phyloP scores from a whole-genome alignment of 1,284 basidiomycete genomes.

The Apiotrichum mycotoxinovorans region DNA sequence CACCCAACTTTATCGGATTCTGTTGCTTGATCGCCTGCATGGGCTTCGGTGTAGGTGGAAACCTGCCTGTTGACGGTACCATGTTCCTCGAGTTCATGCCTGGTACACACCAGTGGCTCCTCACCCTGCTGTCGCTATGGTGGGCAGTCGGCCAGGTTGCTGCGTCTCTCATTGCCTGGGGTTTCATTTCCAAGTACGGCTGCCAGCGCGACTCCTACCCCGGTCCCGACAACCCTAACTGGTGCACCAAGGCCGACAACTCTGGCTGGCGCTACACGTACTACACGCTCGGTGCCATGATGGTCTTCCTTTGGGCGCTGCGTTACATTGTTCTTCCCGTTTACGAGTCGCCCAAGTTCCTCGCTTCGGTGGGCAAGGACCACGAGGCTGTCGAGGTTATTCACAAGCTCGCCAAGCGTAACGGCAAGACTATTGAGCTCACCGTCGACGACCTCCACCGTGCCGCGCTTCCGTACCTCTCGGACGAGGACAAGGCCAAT shows the following conservation, averaged over 20 bases:
- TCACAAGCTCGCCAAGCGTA: constrained; percentile 54
- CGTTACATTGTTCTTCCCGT: constrained; percentile 50
- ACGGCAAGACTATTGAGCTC: constrained; percentile 54
- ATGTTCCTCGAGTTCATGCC: constrained; percentile 60
- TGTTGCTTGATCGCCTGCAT: constrained; percentile 45
- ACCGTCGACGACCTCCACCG: constrained; percentile 53
- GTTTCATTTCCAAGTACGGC: constrained; percentile 24
- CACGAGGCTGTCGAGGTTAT: constrained; percentile 57
- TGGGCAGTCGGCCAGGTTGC: constrained; percentile 59
- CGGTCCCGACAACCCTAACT: constrained; percentile 28
- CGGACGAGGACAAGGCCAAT: constrained; percentile 22
- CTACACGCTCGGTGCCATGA: constrained; percentile 55
- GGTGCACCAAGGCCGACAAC: constrained; percentile 53
- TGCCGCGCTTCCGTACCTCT: constrained; percentile 39
- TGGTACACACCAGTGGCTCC: constrained; percentile 58
- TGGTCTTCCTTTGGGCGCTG: constrained; percentile 48
- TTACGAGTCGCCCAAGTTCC: constrained; percentile 62
- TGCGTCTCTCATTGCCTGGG: constrained; percentile 54
- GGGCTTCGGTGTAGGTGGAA: constrained; percentile 61
- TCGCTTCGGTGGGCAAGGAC: constrained; percentile 59
- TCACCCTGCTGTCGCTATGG: constrained; percentile 64
- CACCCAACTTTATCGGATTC: constrained; percentile 55
- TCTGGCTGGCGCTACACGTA: constrained; percentile 64
- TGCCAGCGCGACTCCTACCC: constrained; percentile 7
- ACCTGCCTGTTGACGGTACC: constrained; percentile 59